Base-by-base conservation (phyloP, 805 yeast species). In the Debaryomyces hansenii region DNA sequence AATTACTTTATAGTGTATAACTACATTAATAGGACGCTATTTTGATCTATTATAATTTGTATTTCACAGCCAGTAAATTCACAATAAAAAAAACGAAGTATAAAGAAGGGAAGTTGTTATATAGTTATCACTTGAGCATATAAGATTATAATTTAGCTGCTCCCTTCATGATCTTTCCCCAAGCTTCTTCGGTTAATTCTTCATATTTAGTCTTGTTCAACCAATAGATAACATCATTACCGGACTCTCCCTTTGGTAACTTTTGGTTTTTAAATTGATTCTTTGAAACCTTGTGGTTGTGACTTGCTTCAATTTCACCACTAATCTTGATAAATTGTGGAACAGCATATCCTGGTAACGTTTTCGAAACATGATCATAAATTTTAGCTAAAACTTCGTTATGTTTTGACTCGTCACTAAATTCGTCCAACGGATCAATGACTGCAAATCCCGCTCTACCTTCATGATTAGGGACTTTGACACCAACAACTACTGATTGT, bases 401-500 rank as follows among this genome's bases (percentile, higher is more conserved):
- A 41, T 83, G 63, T 2, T 81, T 59, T 11, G 58, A 52, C 9
- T 50, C 48, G 15, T 57, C 58, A 29, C 49, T 44, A 18, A 60
- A 54, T 9, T 64, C 70, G 12, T 74, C 75, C 9, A 62, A 58
- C 3, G 83, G 77, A 58, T 85, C 84, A 10, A 90, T 60, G 2
- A 89, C 85, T 0, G 94, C 96, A 64, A 86, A 88, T 0, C 98
- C 97, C 11, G 96, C 96, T 56, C 97, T 78, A 33, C 98, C 98
- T 66, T 91, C 98, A 59, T 91, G 95, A 44, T 83, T 77, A 4
- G 92, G 94, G 8, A 91, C 85, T 59, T 78, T 78, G 4, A 86
- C 84, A 32, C 97, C 97, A 44, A 94, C 97, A 18, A 91, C 96
- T 39, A 89, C 90, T 10, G 85, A 80, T 50, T 85, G 89, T 49